Evolutionary conservation across 2,329 filamentous ascomycete species (phyloP), one percentile per base, ranked within the genome.

Genomic region (Penicillium digitatum): DNA sequence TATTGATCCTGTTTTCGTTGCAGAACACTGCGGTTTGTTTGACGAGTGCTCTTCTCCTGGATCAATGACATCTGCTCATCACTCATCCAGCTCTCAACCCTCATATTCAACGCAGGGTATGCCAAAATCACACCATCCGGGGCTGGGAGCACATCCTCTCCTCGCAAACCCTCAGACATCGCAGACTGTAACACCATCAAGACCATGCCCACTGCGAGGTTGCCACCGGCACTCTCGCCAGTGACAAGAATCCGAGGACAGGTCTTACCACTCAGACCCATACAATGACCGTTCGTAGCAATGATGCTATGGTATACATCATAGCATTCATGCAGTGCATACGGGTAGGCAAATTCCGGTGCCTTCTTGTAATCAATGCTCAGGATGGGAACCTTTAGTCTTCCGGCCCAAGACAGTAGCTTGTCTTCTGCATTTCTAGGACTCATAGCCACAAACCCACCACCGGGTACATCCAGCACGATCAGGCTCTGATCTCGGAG

Each of bases 71-170:
- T 95, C 70, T 99, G 92, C 72, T 97, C 93, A 65, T 97, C 93
- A 0, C 90, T 92, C 92, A 99, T 97, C 94, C 94, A 99, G 72
- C 92, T 96, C 35, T 90, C 90, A 62, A 97, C 97, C 67, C 95
- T 96, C 88, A 97, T 91, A 67, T 97, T 94, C 56, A 99, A 77
- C 0, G 87, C 87, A 0, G 94, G 94, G 66, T 99, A 99, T 55
- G 95, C 86, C 46, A 96, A 80, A 0, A 97, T 81, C 8, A 97
- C 74, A 0, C 91, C 93, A 49, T 89, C 87, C 0, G 94, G 94
- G 0, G 82, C 70, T 0, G 91, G 87, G 6, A 96, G 78, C 2
- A 84, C 78, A 20, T 76, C 76, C 59, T 85, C 80, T 14, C 79
- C 80, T 54, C 80, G 76, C 72, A 80, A 83, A 46, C 81, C 78